Conservation (phyloP, 2,329 filamentous ascomycete genomes). For the Talaromyces funiculosus region DNA sequence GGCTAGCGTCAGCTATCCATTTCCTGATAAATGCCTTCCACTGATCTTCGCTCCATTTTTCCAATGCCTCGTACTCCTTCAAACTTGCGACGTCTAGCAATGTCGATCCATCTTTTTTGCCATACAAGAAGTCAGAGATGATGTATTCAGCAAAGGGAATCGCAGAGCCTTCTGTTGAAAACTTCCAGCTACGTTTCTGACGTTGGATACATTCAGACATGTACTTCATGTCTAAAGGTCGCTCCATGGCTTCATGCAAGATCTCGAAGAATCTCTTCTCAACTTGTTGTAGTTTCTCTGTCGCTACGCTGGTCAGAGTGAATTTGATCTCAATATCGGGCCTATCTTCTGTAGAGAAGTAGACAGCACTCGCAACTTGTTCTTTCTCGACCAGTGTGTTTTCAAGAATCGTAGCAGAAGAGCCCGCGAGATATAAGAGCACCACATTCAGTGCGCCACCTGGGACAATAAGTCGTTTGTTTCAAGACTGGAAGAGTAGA, state of each 20-base stretch:
- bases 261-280: slow-evolving; percentile 82
- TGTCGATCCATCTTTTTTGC: slow-evolving; percentile 74
- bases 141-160: slow-evolving; percentile 78
- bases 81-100: slow-evolving; percentile 54
- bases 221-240: slow-evolving; percentile 83
- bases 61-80: slow-evolving; percentile 59
- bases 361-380: slow-evolving; percentile 80
- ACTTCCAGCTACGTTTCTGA: slow-evolving; percentile 75
- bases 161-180: slow-evolving; percentile 73
- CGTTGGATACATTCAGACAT: slow-evolving; percentile 80
- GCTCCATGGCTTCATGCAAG: slow-evolving; percentile 68
- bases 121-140: slow-evolving; percentile 89
- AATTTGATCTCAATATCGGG: slow-evolving; percentile 82
- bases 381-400: slow-evolving; percentile 91
- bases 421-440: slow-evolving; percentile 82
- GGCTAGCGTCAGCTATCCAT: slow-evolving; percentile 79
- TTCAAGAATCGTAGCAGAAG: slow-evolving; percentile 85
- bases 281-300: slow-evolving; percentile 74
- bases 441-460: slow-evolving; percentile 72
- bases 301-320: slow-evolving; percentile 78
- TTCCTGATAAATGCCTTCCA: slow-evolving; percentile 78
- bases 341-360: slow-evolving; percentile 70
- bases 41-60: slow-evolving; percentile 72
- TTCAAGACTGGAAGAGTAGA: background rate
- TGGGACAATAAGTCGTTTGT: slow-evolving; percentile 20